Conservation (phyloP, 352 stramenopile species). For the Achlya hypogyna region DNA sequence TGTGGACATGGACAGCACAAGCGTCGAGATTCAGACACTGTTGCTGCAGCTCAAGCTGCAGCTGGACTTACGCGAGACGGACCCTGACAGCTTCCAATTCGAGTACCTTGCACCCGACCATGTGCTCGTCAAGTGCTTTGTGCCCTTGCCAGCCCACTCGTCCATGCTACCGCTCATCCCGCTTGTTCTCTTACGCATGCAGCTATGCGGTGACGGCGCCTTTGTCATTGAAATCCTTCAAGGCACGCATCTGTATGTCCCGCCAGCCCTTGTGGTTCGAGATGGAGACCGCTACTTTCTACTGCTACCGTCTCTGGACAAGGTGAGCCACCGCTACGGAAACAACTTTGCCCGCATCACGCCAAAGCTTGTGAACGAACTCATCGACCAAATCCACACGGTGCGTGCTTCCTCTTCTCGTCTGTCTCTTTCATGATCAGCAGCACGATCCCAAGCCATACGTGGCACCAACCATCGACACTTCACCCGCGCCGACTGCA, state of each 20-base stretch:
- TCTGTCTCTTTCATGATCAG: background rate
- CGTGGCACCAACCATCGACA: background rate
- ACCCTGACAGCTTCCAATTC: background rate
- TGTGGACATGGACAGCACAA: background rate
- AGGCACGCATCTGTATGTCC: constrained; percentile 1
- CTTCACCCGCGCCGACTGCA: background rate
- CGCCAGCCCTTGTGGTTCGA: background rate
- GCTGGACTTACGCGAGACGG: background rate
- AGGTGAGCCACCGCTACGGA: background rate
- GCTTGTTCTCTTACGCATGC: background rate
- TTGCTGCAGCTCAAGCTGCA: constrained; percentile 12
- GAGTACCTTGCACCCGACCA: background rate
- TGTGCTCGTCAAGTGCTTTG: constrained; percentile 13
- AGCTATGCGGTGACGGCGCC: background rate
- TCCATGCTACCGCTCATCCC: constrained; percentile 9
- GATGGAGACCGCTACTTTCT: background rate
- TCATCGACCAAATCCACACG: constrained; percentile 14
- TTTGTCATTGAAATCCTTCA: constrained; percentile 1
- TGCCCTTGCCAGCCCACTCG: constrained; percentile 3
- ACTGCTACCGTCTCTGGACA: background rate
- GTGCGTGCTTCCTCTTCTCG: background rate
- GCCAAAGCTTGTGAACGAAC: constrained; percentile 3
- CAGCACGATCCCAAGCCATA: constrained; percentile 7
- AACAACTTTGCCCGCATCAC: constrained; percentile 2
- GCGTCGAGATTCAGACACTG: constrained; percentile 1